Percentiles rank a stretch among this genome's conserved stretches.
These are phyloP conservation scores for Diplodia scrobiculata DNA, from an alignment of 2,329 filamentous ascomycete genomes.

Conservation along the genomic window DNA sequence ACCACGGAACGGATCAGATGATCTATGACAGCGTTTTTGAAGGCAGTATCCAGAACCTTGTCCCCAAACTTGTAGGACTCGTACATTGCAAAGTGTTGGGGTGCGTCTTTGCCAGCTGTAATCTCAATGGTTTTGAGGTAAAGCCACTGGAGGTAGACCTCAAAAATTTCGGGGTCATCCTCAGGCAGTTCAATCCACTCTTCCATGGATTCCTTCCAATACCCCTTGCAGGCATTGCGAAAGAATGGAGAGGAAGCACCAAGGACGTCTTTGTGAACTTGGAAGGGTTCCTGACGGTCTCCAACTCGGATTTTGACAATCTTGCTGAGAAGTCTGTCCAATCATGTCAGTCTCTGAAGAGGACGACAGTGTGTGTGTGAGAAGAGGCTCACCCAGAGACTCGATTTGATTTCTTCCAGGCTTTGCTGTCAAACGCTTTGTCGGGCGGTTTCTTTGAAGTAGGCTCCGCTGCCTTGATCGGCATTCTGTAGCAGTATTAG, in stretches of 20 bases:
- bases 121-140: constrained; percentile 1
- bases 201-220: constrained; percentile 27
- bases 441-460: too few species aligned
- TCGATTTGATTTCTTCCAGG: too few species aligned
- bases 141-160: constrained; percentile 27
- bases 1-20: constrained; percentile 11
- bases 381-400: not conserved
- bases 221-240: constrained; percentile 15
- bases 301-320: constrained; percentile 1
- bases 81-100: too few species aligned
- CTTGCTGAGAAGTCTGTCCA: not conserved
- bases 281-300: not conserved
- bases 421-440: too few species aligned
- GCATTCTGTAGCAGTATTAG: too few species aligned
- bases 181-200: constrained; percentile 10
- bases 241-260: constrained; percentile 16
- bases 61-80: constrained; percentile 31
- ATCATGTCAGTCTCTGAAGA: not conserved
- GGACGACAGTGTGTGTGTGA: too few species aligned
- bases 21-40: constrained; percentile 31
- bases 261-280: constrained; percentile 22
- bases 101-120: not conserved
- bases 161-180: constrained; percentile 23
- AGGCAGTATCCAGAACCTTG: constrained; percentile 27
- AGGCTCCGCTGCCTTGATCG: too few species aligned